Evolutionary conservation across 192 early-diverging fungal genomes (phyloP).

Genomic region (Dissophora ornata): DNA sequence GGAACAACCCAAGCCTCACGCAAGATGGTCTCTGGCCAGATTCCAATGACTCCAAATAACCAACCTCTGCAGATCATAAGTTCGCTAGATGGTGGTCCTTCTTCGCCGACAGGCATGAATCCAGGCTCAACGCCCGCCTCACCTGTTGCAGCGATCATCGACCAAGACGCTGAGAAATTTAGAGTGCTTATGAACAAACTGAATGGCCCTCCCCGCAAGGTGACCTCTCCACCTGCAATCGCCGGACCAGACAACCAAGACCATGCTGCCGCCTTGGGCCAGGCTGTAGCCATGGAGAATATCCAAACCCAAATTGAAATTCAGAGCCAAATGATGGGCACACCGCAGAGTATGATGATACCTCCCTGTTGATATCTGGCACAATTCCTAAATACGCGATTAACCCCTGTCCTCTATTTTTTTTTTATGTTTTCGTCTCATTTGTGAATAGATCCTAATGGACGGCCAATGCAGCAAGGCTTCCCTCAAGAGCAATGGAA

Average conservation of each 20-base stretch:
- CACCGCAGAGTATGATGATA: slow-evolving; percentile 10
- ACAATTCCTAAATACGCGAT: background rate
- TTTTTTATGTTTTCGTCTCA: too few relatives aligned
- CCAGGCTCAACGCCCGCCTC: slow-evolving; percentile 5
- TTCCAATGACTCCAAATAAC: slow-evolving; percentile 16
- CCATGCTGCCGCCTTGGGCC: slow-evolving; percentile 40
- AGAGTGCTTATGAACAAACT: slow-evolving; percentile 48
- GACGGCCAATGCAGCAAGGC: background rate
- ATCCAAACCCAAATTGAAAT: slow-evolving; percentile 46
- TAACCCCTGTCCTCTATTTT: too few relatives aligned
- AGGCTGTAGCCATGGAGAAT: slow-evolving; percentile 49
- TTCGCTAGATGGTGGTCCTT: background rate
- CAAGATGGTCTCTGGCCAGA: slow-evolving; percentile 36
- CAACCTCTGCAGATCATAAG: background rate
- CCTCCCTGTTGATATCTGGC: too few relatives aligned
- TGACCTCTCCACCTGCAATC: background rate
- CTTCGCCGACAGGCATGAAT: slow-evolving; percentile 18
- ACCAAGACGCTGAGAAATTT: slow-evolving; percentile 52
- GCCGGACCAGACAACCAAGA: slow-evolving; percentile 13
- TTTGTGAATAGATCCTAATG: too few relatives aligned
- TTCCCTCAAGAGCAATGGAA: background rate
- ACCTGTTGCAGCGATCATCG: slow-evolving; percentile 46
- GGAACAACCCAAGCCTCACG: background rate
- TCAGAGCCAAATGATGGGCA: slow-evolving; percentile 32
- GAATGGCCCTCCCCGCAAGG: slow-evolving; percentile 19